These are phyloP conservation scores for Clarireedia hainanense DNA, from an alignment of 2,329 filamentous ascomycete genomes.

Conservation along the genomic window DNA sequence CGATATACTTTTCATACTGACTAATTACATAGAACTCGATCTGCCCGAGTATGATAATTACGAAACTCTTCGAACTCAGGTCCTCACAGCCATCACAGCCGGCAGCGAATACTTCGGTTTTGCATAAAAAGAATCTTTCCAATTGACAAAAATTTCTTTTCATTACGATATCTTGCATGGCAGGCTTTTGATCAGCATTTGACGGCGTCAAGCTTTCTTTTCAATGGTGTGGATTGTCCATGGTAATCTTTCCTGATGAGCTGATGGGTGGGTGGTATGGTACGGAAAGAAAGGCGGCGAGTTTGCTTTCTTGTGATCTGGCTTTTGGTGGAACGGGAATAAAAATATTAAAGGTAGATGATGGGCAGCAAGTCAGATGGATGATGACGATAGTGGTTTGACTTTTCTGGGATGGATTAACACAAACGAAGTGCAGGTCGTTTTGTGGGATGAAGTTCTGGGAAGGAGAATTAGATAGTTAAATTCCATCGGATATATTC, in stretches of 20 bases:
- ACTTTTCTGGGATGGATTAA: slow-evolving; percentile 5
- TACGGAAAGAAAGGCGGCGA: background rate
- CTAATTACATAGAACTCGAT: slow-evolving; percentile 67
- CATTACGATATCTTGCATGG: slow-evolving; percentile 23
- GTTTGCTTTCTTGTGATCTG: slow-evolving; percentile 5
- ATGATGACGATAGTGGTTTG: slow-evolving; percentile 7
- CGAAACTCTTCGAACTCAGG: slow-evolving; percentile 75
- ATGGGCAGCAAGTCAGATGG: background rate
- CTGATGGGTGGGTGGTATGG: no score
- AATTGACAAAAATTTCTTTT: slow-evolving; percentile 14
- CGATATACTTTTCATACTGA: slow-evolving; percentile 18
- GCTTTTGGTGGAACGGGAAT: slow-evolving; percentile 8
- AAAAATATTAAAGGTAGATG: background rate
- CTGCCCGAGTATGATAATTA: slow-evolving; percentile 97
- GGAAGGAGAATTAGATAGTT: slow-evolving; percentile 2
- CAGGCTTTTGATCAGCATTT: slow-evolving; percentile 29
- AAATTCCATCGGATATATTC: no score
- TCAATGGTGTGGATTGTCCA: slow-evolving; percentile 19
- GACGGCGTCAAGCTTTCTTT: slow-evolving; percentile 21
- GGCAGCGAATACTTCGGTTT: slow-evolving; percentile 98
- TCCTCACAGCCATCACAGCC: slow-evolving; percentile 95
- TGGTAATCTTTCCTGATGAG: slow-evolving; percentile 7
- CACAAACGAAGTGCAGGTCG: slow-evolving; percentile 32
- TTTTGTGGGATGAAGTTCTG: slow-evolving; percentile 11
- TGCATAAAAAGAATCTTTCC: slow-evolving; percentile 49